Evolutionary conservation across 2,329 filamentous ascomycete species (phyloP), one percentile per base, ranked within the genome.

Genomic region (Fusarium avenaceum): DNA sequence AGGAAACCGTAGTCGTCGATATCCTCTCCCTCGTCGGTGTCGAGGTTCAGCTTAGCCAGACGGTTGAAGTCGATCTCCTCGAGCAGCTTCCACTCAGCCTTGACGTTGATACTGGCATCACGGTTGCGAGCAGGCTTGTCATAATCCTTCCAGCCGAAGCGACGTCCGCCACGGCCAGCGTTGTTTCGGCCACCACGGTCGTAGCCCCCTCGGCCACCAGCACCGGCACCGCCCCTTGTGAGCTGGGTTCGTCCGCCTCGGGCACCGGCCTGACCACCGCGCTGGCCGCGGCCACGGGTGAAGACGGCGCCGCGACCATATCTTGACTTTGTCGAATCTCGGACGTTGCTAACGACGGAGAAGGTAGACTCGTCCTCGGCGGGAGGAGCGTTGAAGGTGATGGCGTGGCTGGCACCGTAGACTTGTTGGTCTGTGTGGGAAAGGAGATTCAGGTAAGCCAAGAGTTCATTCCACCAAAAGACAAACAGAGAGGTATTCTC

Each of bases 21-120:
- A 77, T 99, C 96, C 83, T 99, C 96, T 76, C 96, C 96, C 52
- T 97, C 93, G 72, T 95, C 93, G 17, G 94, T 90, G 75, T 98
- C 96, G 65, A 99, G 87, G 83, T 97, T 99, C 76, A 99, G 88
- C 87, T 99, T 99, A 73, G 89, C 87, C 73, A 99, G 88, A 72
- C 96, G 92, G 84, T 93, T 95, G 84, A 97, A 99, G 81, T 99
- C 96, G 79, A 99, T 97, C 86, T 99, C 96, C 84, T 99, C 96
- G 75, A 97, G 85, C 83, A 99, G 88, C 77, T 89, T 87, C 96
- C 96, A 99, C 79, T 97, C 94, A 22, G 94, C 89, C 83, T 96
- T 96, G 81, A 98, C 94, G 83, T 95, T 95, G 77, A 99, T 93
- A 35, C 94, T 97, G 13, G 95, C 92, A 83, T 99, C 96, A 64